phyloP scores from a whole-genome alignment of 2,329 filamentous ascomycete species.

The Lachnellula hyalina region DNA sequence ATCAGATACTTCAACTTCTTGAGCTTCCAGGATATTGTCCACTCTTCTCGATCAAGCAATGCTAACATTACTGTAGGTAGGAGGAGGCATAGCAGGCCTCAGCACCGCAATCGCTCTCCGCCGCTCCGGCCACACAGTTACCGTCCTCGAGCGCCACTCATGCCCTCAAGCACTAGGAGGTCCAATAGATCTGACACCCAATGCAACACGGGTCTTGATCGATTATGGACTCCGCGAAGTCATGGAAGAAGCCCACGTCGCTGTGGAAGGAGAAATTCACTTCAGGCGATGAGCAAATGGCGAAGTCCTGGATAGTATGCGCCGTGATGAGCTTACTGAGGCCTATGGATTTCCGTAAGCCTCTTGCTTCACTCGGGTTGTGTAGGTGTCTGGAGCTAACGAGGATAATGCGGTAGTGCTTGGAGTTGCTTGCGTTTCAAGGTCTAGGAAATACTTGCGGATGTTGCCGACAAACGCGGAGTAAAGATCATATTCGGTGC shows the following conservation, averaged over 20 bases:
- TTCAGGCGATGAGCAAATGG: neutral
- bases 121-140: neutral
- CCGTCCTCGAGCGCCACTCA: neutral
- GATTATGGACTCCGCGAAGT: neutral
- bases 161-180: neutral
- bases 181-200: neutral
- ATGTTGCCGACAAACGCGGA: neutral
- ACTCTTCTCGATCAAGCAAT: too few species aligned
- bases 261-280: neutral
- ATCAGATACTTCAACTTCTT: too few species aligned
- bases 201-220: neutral
- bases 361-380: neutral
- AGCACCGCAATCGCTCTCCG: constrained; percentile 1
- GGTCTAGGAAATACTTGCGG: neutral
- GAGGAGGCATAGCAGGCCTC: constrained; percentile 1
- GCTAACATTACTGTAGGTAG: neutral
- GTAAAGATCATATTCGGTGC: neutral
- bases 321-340: neutral
- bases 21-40: too few species aligned
- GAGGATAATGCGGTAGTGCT: neutral
- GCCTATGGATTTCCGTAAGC: constrained; percentile 1
- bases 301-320: neutral
- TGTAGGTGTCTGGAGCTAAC: neutral
- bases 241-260: neutral
- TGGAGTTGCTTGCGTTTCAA: neutral